Base-by-base conservation (phyloP, 768 basidiomycete species). In the Strobilomyces echinocephalus region DNA sequence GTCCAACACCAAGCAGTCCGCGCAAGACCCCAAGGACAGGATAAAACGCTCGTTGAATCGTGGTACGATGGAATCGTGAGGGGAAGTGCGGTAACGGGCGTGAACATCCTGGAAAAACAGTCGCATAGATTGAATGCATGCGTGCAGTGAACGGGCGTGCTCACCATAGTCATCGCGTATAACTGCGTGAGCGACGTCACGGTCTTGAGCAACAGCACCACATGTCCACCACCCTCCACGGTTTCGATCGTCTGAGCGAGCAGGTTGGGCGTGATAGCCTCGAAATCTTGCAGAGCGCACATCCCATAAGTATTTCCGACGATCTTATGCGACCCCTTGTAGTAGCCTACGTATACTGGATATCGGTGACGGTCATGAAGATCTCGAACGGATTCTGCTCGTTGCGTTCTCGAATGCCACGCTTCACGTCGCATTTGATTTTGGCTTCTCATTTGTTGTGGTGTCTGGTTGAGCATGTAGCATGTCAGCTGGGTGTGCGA, bases 21-120 rank as follows among this genome's bases (percentile, higher is more conserved):
- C 77, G 64, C 92, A 97, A 16, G 91, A 88, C 21, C 93, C 93
- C 18, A 99, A 83, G 18, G 97, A 99, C 16, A 99, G 81, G 63
- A 99, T 97, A 72, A 99, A 99, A 11, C 97, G 88, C 68, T 99
- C 97, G 71, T 99, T 99, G 76, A 99, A 99, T 26, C 97, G 84
- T 0, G 97, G 91, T n/a, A 85, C 77, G 30, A 95, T 88, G 7
- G 86, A 78, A 63, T 91, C 89, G 63, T 95, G 91, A 2, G 91
- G 85, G 12, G 91, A 87, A 0, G 97, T 97, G 26, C 95, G 79
- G 68, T 98, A 99, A 33, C 97, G 83, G 1, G 90, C 76, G 70
- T 99, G 97, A 6, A 98, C 95, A 65, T 99, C 97, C 94, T 97
- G 57, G 8, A 45, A n/a, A 18, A 15, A 28, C 1, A 11, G 41